phyloP scores from a whole-genome alignment of 2,329 filamentous ascomycete genomes.

The Sclerotinia spermophila region DNA sequence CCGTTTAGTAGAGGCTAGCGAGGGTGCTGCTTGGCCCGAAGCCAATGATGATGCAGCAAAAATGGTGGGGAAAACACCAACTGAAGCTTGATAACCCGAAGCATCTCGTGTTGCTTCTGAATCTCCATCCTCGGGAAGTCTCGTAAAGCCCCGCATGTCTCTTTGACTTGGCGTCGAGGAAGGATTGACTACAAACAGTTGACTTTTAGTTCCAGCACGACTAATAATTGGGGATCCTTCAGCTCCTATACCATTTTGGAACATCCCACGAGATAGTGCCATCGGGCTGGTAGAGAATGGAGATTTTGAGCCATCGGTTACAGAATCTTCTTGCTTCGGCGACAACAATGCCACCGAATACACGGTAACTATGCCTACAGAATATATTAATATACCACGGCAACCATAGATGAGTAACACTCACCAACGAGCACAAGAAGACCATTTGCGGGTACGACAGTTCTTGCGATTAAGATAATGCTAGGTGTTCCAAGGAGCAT shows the following conservation, averaged over 20 bases:
- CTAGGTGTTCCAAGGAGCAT: constrained; percentile 35
- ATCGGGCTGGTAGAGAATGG: constrained; percentile 32
- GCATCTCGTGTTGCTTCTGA: constrained; percentile 19
- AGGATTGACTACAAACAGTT: constrained; percentile 36
- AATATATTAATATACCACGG: not conserved
- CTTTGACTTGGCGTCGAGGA: constrained; percentile 28
- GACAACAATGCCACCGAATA: constrained; percentile 30
- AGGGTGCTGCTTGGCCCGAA: constrained; percentile 21
- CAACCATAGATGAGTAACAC: constrained; percentile 16
- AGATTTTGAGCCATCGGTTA: constrained; percentile 35
- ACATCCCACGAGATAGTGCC: constrained; percentile 26
- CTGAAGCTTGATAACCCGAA: constrained; percentile 33
- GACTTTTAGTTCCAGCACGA: constrained; percentile 29
- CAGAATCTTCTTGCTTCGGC: constrained; percentile 26
- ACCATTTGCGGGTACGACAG: constrained; percentile 34
- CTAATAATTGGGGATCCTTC: constrained; percentile 32
- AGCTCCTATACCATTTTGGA: constrained; percentile 22
- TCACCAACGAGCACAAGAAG: constrained; percentile 35
- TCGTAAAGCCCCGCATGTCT: constrained; percentile 29
- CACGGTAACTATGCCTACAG: constrained; percentile 31
- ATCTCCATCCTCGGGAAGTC: constrained; percentile 22
- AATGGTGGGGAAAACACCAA: constrained; percentile 30
- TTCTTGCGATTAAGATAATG: constrained; percentile 33
- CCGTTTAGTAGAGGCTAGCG: constrained; percentile 29
- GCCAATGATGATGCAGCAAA: constrained; percentile 20